Base-by-base conservation (phyloP, 2,329 filamentous ascomycete genomes). In the Colletotrichum lindemuthianum region DNA sequence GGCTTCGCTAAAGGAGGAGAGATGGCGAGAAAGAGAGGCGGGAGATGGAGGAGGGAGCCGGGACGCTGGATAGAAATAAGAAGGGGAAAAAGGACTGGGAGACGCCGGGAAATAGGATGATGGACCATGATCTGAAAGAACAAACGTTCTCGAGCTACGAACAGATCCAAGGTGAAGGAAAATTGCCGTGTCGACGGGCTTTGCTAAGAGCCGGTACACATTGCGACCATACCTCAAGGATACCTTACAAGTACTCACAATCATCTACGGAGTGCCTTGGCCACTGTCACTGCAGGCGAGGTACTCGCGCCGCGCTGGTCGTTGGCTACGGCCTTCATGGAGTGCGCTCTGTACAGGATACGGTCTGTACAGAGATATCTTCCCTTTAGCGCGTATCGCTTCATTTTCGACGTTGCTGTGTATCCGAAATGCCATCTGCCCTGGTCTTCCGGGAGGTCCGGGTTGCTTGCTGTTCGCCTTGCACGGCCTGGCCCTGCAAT, bases 401-500 rank as follows among this genome's bases (percentile, higher is more conserved):
- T 49, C 49, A 54, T 44, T 24, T 24, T 24, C 24, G 24, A 24
- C 24, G 24, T 24, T 4, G 24, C 24, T 24, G 24, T 24, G 24
- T 4, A 5, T 4, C 24, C 24, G 24, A 24, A 24, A 24, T 24
- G 24, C 24, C 24, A 24, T 24, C 24, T 24, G 24, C 60, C 66
- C 63, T 67, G 50, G 50, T 50, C 59, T 60, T 53, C 67, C 60
- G 55, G 64, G 50, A 47, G n/a, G 51, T 57, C 67, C 61, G 60
- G 55, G 56, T 61, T 57, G 45, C 15, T 43, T 51, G 51, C 47
- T 61, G 61, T 47, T 48, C 16, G 40, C n/a, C 61, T 52, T 65
- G 45, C 61, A 63, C 50, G 37, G 56, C 57, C 53, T 45, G 40
- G 53, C 45, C 53, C 39, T 57, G 43, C 24, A 48, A 48, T 43